A percentile compares a stretch with the other conserved stretches of the same genome.
Conservation (phyloP, 2,329 filamentous ascomycete species). For the Aspergillus pseudonomiae region DNA sequence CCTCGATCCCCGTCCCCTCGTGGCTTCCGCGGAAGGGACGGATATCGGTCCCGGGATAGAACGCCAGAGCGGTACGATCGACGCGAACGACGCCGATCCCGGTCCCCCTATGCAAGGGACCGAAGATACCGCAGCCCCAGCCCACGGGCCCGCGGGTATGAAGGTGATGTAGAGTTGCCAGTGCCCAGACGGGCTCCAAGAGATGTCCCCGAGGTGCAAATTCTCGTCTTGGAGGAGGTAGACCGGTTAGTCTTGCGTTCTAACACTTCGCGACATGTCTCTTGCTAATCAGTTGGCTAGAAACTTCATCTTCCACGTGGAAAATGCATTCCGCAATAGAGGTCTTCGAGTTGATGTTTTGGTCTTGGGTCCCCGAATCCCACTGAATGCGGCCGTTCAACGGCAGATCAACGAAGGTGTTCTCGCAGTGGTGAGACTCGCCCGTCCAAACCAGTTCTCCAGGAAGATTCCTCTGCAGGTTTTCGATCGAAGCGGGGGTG, state of each 20-base stretch:
- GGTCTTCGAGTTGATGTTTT: slow-evolving; percentile 77
- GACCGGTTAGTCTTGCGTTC: slow-evolving; percentile 51
- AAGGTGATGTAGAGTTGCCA: slow-evolving; percentile 66
- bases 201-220: slow-evolving; percentile 86
- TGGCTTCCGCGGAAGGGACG: slow-evolving; percentile 65
- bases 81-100: slow-evolving; percentile 65
- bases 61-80: slow-evolving; percentile 56
- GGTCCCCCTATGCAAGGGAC: slow-evolving; percentile 68
- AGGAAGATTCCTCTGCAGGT: slow-evolving; percentile 80
- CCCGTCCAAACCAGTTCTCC: slow-evolving; percentile 67
- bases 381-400: slow-evolving; percentile 77
- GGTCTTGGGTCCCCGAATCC: slow-evolving; percentile 74
- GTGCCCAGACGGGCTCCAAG: slow-evolving; percentile 72
- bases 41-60: slow-evolving; percentile 56
- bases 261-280: neutral
- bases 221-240: slow-evolving; percentile 78
- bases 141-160: slow-evolving; percentile 60
- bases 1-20: slow-evolving; percentile 63
- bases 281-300: slow-evolving; percentile 38
- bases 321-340: slow-evolving; percentile 71
- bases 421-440: slow-evolving; percentile 77
- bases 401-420: slow-evolving; percentile 88
- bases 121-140: slow-evolving; percentile 71
- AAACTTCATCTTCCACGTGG: slow-evolving; percentile 81
- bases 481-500: slow-evolving; percentile 78